Base-by-base conservation (phyloP, 139 green algal genomes). In the Pseudopediastrum boryanum region DNA sequence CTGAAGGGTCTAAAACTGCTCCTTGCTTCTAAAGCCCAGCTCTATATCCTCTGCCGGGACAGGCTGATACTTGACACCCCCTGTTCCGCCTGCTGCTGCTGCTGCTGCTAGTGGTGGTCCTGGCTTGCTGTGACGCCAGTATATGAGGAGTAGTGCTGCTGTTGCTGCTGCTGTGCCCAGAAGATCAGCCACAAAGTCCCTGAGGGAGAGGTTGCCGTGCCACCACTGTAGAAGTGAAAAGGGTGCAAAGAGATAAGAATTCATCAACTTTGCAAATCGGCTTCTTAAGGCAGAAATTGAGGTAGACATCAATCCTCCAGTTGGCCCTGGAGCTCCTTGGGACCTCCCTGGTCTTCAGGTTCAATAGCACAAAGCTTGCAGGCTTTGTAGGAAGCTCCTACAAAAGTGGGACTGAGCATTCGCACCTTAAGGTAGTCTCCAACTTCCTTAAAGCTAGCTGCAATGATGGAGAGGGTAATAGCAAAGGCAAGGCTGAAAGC, bases 381-480 rank as follows among this genome's bases (percentile, higher is more conserved):
- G n/a, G n/a, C n/a, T 0, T 23, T 64, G 46, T 42, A 31, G 50
- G 2, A 9, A 78, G 46, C 46, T n/a, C 71, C 54, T 70, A 41
- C 13, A n/a, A n/a, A n/a, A n/a, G n/a, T n/a, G n/a, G n/a, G n/a
- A n/a, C n/a, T n/a, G n/a, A n/a, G n/a, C n/a, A n/a, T n/a, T n/a
- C n/a, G n/a, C n/a, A n/a, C n/a, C n/a, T n/a, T n/a, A n/a, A 78
- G 54, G 23, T 61, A 42, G 27, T 78, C 71, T 43, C 71, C 71
- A 23, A 78, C 41, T 41, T 78, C 71, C 41, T 78, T 78, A 13
- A 36, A 13, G 13, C 54, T 41, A 58, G 39, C 71, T n/a, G 38
- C 54, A 29, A 78, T 4, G 4, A 78, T 41, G 3, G 54, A 56
- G 41, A 56, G 25, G 27, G 69, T 39, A 5, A 78, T 29, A 29